These are phyloP conservation scores for Aspergillus incahuasiensis DNA, from an alignment of 495 filamentous ascomycete genomes.

Conservation along the genomic window DNA sequence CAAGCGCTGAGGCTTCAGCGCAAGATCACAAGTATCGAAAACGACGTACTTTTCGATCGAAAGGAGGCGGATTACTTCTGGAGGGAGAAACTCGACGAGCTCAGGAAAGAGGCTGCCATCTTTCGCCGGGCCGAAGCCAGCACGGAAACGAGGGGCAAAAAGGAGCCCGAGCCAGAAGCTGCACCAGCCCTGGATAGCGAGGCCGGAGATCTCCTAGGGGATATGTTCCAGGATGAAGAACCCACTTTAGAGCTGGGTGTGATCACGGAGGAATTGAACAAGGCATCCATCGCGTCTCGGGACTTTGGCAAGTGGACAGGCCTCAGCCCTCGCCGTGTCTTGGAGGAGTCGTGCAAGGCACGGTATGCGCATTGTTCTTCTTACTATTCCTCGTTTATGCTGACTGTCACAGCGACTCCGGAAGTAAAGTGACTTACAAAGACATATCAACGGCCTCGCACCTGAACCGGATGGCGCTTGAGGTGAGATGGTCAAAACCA, in stretches of 20 bases:
- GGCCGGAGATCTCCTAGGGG: conserved; percentile 59
- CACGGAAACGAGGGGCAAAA: conserved; percentile 29
- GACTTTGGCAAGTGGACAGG: conserved; percentile 82
- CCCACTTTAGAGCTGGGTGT: conserved; percentile 18
- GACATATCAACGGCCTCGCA: conserved; percentile 66
- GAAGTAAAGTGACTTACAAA: conserved; percentile 58
- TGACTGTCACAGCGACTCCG: conserved; percentile 52
- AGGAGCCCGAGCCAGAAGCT: conserved; percentile 47
- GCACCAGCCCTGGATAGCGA: conserved; percentile 47
- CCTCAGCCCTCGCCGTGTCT: conserved; percentile 60
- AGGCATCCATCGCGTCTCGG: conserved; percentile 50
- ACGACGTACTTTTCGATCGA: conserved; percentile 82
- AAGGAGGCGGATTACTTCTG: conserved; percentile 70
- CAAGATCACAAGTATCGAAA: conserved; percentile 71
- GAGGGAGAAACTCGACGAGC: conserved; percentile 58
- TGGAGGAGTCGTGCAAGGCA: conserved; percentile 85
- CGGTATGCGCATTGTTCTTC: conserved; percentile 46
- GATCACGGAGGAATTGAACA: conserved; percentile 22
- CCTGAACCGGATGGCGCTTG: conserved; percentile 67
- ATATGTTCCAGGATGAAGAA: conserved; percentile 61
- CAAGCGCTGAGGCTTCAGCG: conserved; percentile 59
- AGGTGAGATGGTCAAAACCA: conserved; percentile 73
- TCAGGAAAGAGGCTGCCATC: conserved; percentile 55
- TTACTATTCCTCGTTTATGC: neutral
- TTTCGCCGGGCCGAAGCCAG: conserved; percentile 28